Evolutionary conservation across 1,284 basidiomycete species (phyloP).

Genomic region (Austroboletus rostrupii): DNA sequence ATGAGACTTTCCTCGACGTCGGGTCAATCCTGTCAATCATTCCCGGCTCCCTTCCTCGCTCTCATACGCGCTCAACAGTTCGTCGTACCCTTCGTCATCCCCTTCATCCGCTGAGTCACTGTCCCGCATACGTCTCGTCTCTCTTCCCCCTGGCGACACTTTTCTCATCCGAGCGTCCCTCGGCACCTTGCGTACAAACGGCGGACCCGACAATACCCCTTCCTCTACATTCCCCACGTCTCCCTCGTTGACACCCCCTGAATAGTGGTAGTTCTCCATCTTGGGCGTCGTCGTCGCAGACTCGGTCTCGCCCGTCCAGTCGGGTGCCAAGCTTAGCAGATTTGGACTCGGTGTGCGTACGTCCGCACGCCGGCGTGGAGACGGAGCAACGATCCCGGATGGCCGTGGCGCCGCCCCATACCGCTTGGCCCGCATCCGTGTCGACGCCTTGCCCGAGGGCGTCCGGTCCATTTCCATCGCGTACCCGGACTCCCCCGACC

Average conservation of each 20-base stretch:
- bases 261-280: slow-evolving; percentile 39
- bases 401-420: slow-evolving; percentile 37
- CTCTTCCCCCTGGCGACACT: slow-evolving; percentile 43
- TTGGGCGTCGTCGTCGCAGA: slow-evolving; percentile 48
- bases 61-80: slow-evolving; percentile 73
- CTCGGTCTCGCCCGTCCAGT: slow-evolving; percentile 55
- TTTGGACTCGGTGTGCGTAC: slow-evolving; percentile 39
- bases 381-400: slow-evolving; percentile 16
- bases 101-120: slow-evolving; percentile 64
- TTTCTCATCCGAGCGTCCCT: slow-evolving; percentile 45
- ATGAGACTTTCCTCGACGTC: neutral
- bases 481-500: slow-evolving; percentile 40
- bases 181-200: slow-evolving; percentile 43
- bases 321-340: slow-evolving; percentile 39
- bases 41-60: slow-evolving; percentile 51
- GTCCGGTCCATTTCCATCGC: slow-evolving; percentile 27
- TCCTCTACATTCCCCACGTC: neutral
- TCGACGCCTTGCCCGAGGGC: slow-evolving; percentile 36
- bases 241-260: slow-evolving; percentile 23
- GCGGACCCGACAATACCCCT: slow-evolving; percentile 28
- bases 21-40: slow-evolving; percentile 6
- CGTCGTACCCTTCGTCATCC: slow-evolving; percentile 75
- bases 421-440: slow-evolving; percentile 46
- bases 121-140: slow-evolving; percentile 39
- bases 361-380: slow-evolving; percentile 9